Conservation (phyloP, 1,139 yeast genomes). For the Lodderomyces theae region DNA sequence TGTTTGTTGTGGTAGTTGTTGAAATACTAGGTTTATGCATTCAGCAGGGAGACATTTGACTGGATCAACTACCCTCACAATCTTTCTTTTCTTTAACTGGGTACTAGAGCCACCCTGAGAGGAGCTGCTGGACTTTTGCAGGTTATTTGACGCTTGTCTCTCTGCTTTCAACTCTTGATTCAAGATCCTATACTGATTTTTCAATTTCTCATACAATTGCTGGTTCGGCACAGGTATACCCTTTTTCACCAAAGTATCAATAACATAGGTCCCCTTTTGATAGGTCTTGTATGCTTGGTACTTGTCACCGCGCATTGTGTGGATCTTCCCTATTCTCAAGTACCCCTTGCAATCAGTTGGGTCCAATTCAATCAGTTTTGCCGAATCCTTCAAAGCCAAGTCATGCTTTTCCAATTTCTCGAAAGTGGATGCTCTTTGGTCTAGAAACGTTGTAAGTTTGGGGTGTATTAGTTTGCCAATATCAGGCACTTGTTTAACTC, state of each 20-base stretch:
- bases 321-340: slow-evolving; percentile 50
- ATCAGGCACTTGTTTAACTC: slow-evolving; percentile 24
- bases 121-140: background rate
- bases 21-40: slow-evolving; percentile 28
- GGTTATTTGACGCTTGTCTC: slow-evolving; percentile 8
- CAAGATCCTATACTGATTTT: slow-evolving; percentile 22
- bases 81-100: slow-evolving; percentile 7
- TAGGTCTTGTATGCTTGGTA: slow-evolving; percentile 43
- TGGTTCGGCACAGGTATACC: slow-evolving; percentile 25
- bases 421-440: slow-evolving; percentile 58
- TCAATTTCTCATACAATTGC: slow-evolving; percentile 26
- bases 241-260: slow-evolving; percentile 26
- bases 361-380: slow-evolving; percentile 40
- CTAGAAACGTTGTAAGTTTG: slow-evolving; percentile 28
- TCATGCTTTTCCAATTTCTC: slow-evolving; percentile 45
- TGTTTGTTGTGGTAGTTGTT: slow-evolving; percentile 19
- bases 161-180: slow-evolving; percentile 23
- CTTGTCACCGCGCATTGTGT: slow-evolving; percentile 26
- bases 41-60: slow-evolving; percentile 30
- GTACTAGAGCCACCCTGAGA: background rate
- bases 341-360: slow-evolving; percentile 63
- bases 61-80: slow-evolving; percentile 24
- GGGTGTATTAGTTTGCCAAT: slow-evolving; percentile 28
- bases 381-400: slow-evolving; percentile 47
- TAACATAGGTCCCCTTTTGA: slow-evolving; percentile 39